A percentile compares a stretch with the other conserved stretches of the same genome.
phyloP scores from a whole-genome alignment of 495 filamentous ascomycete species.

The Diplogelasinospora grovesii region DNA sequence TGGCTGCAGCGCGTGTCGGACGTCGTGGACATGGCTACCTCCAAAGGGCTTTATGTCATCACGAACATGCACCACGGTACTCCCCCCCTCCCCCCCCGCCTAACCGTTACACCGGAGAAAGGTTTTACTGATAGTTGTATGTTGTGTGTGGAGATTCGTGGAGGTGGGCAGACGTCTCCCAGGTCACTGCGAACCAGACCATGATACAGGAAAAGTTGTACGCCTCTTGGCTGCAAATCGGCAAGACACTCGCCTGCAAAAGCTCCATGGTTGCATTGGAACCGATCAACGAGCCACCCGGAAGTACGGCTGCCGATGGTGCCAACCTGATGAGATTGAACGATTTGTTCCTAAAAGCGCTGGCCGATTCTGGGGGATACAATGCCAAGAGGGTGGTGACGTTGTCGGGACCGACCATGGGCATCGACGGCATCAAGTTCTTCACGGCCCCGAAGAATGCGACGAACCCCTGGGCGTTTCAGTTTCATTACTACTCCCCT shows the following conservation, averaged over 20 bases:
- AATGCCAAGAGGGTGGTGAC: constrained; percentile 53
- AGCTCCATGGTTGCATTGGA: constrained; percentile 52
- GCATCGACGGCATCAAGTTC: constrained; percentile 49
- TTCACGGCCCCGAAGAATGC: constrained; percentile 44
- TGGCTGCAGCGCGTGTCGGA: constrained; percentile 57
- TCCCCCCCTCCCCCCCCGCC: neutral
- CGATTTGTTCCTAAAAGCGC: constrained; percentile 49
- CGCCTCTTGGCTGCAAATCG: constrained; percentile 54
- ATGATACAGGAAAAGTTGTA: constrained; percentile 52
- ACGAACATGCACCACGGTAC: constrained; percentile 53
- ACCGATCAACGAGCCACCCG: constrained; percentile 54
- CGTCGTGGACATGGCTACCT: constrained; percentile 51
- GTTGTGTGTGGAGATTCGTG: no score
- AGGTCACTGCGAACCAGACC: constrained; percentile 39
- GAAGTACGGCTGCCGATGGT: constrained; percentile 43
- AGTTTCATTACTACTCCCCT: constrained; percentile 59
- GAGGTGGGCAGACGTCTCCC: constrained; percentile 53
- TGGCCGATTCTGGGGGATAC: constrained; percentile 49
- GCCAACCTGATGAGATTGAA: constrained; percentile 50
- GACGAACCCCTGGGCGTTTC: constrained; percentile 53
- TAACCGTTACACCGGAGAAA: neutral
- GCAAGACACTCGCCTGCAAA: constrained; percentile 48
- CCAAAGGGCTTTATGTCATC: constrained; percentile 45
- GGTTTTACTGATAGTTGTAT: constrained; percentile 1
- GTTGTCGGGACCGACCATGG: constrained; percentile 45